Evolutionary conservation across 2,329 filamentous ascomycete species (phyloP).

Genomic region (Trichoderma sp.): DNA sequence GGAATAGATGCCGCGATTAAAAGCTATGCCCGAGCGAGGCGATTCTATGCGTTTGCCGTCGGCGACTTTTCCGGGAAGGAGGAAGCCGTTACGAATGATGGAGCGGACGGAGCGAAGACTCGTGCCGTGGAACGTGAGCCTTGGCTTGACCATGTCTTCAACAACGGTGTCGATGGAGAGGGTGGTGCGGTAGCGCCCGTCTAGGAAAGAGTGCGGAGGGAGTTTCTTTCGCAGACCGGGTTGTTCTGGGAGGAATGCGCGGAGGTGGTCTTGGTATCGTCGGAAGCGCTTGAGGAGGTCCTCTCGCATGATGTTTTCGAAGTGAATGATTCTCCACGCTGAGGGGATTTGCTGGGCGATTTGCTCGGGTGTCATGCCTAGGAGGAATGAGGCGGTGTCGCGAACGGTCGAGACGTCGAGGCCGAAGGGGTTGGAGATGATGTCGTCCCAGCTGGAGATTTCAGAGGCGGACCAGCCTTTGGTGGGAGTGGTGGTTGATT

Average conservation of each 20-base stretch:
- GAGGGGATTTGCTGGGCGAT: conserved; percentile 33
- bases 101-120: conserved; percentile 35
- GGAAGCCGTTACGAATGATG: conserved; percentile 44
- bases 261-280: conserved; percentile 28
- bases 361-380: conserved; percentile 33
- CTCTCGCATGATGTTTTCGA: conserved; percentile 38
- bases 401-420: conserved; percentile 24
- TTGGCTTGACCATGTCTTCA: conserved; percentile 35
- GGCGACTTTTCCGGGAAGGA: conserved; percentile 34
- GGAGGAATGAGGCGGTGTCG: conserved; percentile 23
- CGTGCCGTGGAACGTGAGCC: conserved; percentile 42
- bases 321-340: conserved; percentile 36
- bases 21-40: conserved; percentile 35
- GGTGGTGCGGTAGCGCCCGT: background rate
- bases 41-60: conserved; percentile 19
- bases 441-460: conserved; percentile 20
- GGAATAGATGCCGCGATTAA: conserved; percentile 43
- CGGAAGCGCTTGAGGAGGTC: conserved; percentile 34
- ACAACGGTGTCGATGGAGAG: conserved; percentile 31
- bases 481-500: background rate
- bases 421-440: conserved; percentile 22
- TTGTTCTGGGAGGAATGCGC: conserved; percentile 23
- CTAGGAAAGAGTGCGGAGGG: conserved; percentile 22
- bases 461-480: conserved; percentile 21
- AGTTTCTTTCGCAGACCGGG: conserved; percentile 18